phyloP scores from a whole-genome alignment of 257 asterid species.

The Plectranthus barbatus region DNA sequence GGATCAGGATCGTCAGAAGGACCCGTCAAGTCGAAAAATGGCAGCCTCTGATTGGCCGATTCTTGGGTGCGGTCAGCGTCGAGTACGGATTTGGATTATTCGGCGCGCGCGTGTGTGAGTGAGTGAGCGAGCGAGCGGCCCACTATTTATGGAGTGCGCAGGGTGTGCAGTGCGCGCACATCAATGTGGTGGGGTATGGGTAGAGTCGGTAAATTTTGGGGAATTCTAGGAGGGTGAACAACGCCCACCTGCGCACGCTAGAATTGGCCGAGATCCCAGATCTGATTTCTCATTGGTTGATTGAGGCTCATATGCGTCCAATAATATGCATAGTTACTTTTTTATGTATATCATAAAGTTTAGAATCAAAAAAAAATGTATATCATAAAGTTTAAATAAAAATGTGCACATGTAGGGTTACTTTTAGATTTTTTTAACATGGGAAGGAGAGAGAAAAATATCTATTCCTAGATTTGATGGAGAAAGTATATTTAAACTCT shows the following conservation, averaged over 20 bases:
- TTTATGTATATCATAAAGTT: no score
- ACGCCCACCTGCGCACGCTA: constrained; percentile 8
- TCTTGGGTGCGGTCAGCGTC: no score
- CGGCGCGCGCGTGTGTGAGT: constrained; percentile 13
- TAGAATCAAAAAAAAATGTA: no score
- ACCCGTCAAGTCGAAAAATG: constrained; percentile 28
- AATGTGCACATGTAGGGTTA: no score
- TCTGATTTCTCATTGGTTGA: not conserved
- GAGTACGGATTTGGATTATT: constrained; percentile 16
- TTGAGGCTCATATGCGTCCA: not conserved
- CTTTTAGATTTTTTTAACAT: no score
- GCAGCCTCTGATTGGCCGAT: constrained; percentile 16
- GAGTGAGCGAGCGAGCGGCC: no score
- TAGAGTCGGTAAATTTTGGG: no score
- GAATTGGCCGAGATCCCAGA: not conserved
- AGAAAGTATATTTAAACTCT: no score
- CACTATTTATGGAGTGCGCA: no score
- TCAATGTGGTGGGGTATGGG: not conserved
- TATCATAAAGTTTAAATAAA: no score
- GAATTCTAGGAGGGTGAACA: not conserved
- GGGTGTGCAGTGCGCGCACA: constrained; percentile 17
- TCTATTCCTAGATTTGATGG: no score
- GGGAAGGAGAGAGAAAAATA: no score
- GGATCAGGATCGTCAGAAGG: constrained; percentile 16
- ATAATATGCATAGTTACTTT: not conserved